Conservation (phyloP, 83 land plant species). For the Picea engelmannii region DNA sequence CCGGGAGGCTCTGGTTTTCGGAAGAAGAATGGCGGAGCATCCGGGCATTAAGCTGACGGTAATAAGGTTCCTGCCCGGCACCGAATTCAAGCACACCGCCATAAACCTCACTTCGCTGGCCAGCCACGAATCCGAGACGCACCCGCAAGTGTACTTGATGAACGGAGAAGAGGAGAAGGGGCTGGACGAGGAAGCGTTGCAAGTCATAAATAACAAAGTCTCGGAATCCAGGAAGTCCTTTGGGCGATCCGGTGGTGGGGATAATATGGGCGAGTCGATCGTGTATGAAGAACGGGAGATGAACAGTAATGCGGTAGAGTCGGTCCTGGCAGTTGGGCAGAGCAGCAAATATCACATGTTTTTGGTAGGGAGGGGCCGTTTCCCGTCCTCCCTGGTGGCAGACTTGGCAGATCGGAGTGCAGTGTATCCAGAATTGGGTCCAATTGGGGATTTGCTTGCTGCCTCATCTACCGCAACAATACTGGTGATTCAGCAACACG, state of each 20-base stretch:
- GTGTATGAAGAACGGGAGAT: constrained; percentile 23
- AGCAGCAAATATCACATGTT: constrained; percentile 25
- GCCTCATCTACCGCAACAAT: constrained; percentile 38
- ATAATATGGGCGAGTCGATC: constrained; percentile 15
- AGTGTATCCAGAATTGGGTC: constrained; percentile 58
- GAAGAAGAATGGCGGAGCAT: too few species aligned
- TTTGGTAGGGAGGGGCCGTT: too few species aligned
- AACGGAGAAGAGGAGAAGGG: constrained; percentile 30
- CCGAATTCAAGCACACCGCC: background rate
- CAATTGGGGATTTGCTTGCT: constrained; percentile 54
- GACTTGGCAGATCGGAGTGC: constrained; percentile 33
- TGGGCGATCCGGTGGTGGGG: too few species aligned
- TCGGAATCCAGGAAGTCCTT: too few species aligned
- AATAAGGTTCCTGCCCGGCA: constrained; percentile 19
- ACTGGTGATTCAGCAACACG: constrained; percentile 61
- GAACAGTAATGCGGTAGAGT: constrained; percentile 28
- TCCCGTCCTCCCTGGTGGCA: constrained; percentile 20
- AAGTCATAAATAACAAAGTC: too few species aligned
- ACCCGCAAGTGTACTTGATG: constrained; percentile 12
- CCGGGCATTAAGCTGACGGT: too few species aligned
- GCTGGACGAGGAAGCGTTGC: background rate
- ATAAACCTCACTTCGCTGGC: constrained; percentile 32
- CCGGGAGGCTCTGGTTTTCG: too few species aligned
- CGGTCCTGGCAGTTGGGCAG: constrained; percentile 40
- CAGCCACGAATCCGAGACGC: constrained; percentile 14